Evolutionary conservation across 2,329 filamentous ascomycete genomes (phyloP), one percentile per base, ranked within the genome.

Genomic region (Trichoderma oligosporum): DNA sequence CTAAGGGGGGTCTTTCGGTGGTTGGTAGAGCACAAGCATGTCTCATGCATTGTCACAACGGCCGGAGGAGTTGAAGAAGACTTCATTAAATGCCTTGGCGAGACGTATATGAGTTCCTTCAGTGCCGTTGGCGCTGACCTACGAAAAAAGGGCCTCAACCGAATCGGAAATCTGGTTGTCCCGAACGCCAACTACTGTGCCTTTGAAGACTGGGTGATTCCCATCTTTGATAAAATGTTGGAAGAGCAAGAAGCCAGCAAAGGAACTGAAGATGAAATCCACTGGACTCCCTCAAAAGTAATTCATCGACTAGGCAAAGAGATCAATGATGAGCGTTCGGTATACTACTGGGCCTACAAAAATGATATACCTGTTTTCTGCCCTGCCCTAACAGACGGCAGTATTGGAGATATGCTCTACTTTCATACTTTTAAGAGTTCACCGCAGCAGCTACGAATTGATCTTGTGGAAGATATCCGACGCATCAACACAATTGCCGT

Each of bases 321-420:
- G 73, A 97, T 99, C 74, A 89, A 96, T 72, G 84, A 97, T 71
- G 89, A 96, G 73, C 80, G 86, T 14, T 95, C 89, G 1, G 91
- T 97, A 20, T 94, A 92, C 71, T 97, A 97, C 77, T 99, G 94
- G 94, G 93, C 93, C 1, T 95, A 88, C 76, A 94, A 92, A 76
- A 97, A 99, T 75, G 79, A 94, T 71, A 97, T 99, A 57, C 94
- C 94, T 1, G 88, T 99, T 14, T 99, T 99, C 77, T 97, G 93
- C 69, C 94, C 94, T 0, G 94, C 94, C 5, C 77, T 99, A 65
- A 99, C 94, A 0, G 94, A 99, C 68, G 94, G 94, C 16, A 96
- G 90, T 65, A 75, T 99, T 18, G 94, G 94, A 4, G 94, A 99
- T 72, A 99, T 99, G 94, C 79, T 99, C 38, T 97, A 97, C 75